phyloP scores from a whole-genome alignment of 306 rosid species.

The Senna tora region DNA sequence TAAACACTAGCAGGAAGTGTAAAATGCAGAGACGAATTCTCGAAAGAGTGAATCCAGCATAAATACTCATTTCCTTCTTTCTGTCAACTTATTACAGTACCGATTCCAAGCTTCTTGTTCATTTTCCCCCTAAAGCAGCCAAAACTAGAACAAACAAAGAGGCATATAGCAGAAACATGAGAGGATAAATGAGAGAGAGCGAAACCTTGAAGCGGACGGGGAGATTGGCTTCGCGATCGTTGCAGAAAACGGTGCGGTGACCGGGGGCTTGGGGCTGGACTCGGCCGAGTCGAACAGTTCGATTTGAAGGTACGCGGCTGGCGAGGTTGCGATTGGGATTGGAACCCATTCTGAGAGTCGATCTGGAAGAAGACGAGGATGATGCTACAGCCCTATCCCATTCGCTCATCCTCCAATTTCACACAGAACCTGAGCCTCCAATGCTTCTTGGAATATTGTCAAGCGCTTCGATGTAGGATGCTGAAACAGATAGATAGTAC shows the following conservation, averaged over 20 bases:
- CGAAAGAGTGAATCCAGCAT: not conserved
- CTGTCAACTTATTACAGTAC: not conserved
- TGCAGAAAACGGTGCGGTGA: slow-evolving; percentile 83
- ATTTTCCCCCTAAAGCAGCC: not conserved
- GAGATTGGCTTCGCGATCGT: slow-evolving; percentile 79
- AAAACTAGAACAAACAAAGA: not conserved
- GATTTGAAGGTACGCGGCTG: slow-evolving; percentile 48
- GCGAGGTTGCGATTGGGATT: not conserved
- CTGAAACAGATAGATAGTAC: slow-evolving; percentile 1
- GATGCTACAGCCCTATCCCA: slow-evolving; percentile 65
- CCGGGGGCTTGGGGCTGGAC: slow-evolving; percentile 96
- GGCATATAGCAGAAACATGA: not conserved
- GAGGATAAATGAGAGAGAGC: not conserved
- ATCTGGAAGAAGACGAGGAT: slow-evolving; percentile 47
- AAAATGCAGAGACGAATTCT: not conserved
- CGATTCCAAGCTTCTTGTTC: not conserved
- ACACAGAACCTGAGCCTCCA: not conserved
- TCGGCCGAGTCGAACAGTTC: slow-evolving; percentile 81
- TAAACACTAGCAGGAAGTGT: not conserved
- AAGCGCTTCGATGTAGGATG: not conserved
- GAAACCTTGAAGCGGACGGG: slow-evolving; percentile 76
- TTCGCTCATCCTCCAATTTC: slow-evolving; percentile 62
- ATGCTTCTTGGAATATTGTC: not conserved
- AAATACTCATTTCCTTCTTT: not conserved
- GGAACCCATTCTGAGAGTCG: slow-evolving; percentile 40